Percentiles rank a stretch among this genome's conserved stretches.
phyloP scores from a whole-genome alignment of 2,329 filamentous ascomycete species.

The Teratosphaeria viscida region DNA sequence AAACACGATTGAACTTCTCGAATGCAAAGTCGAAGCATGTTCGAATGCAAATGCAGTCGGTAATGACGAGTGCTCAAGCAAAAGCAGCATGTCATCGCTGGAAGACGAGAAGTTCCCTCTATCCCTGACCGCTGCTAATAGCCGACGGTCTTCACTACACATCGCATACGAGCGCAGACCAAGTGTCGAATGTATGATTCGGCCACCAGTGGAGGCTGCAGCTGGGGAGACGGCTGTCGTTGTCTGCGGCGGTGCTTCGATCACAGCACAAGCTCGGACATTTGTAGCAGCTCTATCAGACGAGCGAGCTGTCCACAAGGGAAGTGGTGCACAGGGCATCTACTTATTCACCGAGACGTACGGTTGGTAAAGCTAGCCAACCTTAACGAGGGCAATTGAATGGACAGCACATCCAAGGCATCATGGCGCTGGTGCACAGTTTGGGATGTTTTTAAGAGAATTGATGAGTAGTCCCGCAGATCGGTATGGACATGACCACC shows the following conservation, averaged over 20 bases:
- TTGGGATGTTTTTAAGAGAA: too few species aligned
- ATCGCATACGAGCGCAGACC: slow-evolving; percentile 41
- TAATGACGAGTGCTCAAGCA: not conserved
- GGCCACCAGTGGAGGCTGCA: slow-evolving; percentile 46
- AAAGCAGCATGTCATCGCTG: not conserved
- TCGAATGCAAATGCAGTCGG: slow-evolving; percentile 25
- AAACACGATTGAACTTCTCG: not conserved
- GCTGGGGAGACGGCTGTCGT: slow-evolving; percentile 53
- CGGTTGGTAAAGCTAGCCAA: slow-evolving; percentile 28
- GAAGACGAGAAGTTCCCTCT: slow-evolving; percentile 11
- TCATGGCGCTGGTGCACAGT: too few species aligned
- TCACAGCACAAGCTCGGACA: slow-evolving; percentile 46
- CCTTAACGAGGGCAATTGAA: not conserved
- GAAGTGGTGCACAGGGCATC: slow-evolving; percentile 55
- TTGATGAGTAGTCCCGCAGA: too few species aligned
- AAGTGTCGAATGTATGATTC: slow-evolving; percentile 40
- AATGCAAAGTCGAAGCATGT: slow-evolving; percentile 20
- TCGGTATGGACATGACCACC: too few species aligned
- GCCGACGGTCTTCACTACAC: not conserved
- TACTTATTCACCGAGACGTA: slow-evolving; percentile 51
- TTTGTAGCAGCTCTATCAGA: slow-evolving; percentile 49
- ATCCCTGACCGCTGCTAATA: not conserved
- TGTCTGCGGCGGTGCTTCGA: slow-evolving; percentile 48
- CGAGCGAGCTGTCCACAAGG: slow-evolving; percentile 57
- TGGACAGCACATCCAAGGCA: not conserved